Evolutionary conservation across 805 yeast species (phyloP), one percentile per base, ranked within the genome.

Genomic region (Kurtzmaniella fragi): DNA sequence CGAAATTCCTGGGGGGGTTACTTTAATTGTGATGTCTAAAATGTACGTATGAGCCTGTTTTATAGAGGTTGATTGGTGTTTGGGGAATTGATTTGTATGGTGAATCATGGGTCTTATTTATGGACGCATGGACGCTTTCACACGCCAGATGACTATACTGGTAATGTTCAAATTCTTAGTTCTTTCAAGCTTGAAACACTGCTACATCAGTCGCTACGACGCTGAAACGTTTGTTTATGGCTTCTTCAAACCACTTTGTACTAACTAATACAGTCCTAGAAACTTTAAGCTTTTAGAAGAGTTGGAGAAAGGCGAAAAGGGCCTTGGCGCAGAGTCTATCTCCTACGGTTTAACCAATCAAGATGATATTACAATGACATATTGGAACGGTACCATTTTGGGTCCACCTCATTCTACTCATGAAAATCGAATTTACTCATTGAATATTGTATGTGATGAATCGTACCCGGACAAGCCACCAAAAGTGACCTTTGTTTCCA

Each of bases 221-320:
- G n/a, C n/a, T n/a, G n/a, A n/a, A n/a, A n/a, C n/a, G n/a, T n/a
- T n/a, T n/a, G n/a, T n/a, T n/a, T n/a, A n/a, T n/a, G n/a, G n/a
- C n/a, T n/a, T n/a, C n/a, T 20, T 20, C 25, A 20, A 20, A 15
- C n/a, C 4, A 29, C 31, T 11, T 3, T 3, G 3, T 44, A 50
- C 56, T 48, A 39, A 44, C 56, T 25, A 16, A 13, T 11, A 2
- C 47, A 79, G 85, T 31, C 99, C 99, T 49, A 80, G 99, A 64
- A 90, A 87, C 60, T 93, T 93, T 65, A 85, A 95, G 58, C 77
- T 93, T 27, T 74, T 93, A 45, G 99, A 93, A 65, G 99, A 93
- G 66, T 73, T 93, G 48, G 99, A 95, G 62, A 91, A 91, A 54
- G 99, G 99, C 35, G 99, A 93, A 59, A 93, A 93, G 61, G 99